Evolutionary conservation across 306 rosid species (phyloP).

Genomic region (Cercis canadensis): DNA sequence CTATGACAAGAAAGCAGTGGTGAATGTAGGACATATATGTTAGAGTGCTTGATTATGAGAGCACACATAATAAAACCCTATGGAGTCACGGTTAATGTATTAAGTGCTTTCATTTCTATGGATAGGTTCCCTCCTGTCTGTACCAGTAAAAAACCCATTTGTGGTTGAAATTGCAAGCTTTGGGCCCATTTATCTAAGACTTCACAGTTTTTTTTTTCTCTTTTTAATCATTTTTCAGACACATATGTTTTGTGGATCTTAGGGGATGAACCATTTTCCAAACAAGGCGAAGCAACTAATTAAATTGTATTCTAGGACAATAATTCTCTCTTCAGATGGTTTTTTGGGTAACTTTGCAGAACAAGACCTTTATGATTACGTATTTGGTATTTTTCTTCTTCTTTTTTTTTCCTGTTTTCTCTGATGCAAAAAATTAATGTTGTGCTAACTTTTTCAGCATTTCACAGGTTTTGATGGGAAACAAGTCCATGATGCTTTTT

Average conservation of each 20-base stretch:
- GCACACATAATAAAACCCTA: slow-evolving; percentile 42
- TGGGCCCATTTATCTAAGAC: not conserved
- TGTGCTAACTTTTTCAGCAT: slow-evolving; percentile 9
- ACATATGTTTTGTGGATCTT: slow-evolving; percentile 25
- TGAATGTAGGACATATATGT: slow-evolving; percentile 39
- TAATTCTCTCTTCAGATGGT: slow-evolving; percentile 9
- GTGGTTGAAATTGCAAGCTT: slow-evolving; percentile 45
- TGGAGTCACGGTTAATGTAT: slow-evolving; percentile 29
- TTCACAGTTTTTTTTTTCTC: slow-evolving; percentile 4
- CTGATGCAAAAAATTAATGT: slow-evolving; percentile 7
- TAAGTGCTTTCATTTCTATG: slow-evolving; percentile 48
- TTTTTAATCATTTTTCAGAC: not conserved
- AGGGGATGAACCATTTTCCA: slow-evolving; percentile 43
- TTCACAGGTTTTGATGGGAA: slow-evolving; percentile 18
- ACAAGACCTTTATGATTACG: not conserved
- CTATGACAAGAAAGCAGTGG: slow-evolving; percentile 58
- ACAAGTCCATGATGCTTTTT: slow-evolving; percentile 28
- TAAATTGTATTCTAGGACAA: not conserved
- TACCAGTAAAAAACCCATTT: slow-evolving; percentile 16
- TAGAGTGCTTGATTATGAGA: slow-evolving; percentile 48
- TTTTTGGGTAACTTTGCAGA: slow-evolving; percentile 6
- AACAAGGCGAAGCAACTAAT: not conserved
- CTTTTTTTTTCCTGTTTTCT: too few species aligned
- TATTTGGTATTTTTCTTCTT: not conserved
- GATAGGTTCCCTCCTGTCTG: slow-evolving; percentile 29